phyloP scores from a whole-genome alignment of 1,139 yeast genomes.

The Pichia sp. region DNA sequence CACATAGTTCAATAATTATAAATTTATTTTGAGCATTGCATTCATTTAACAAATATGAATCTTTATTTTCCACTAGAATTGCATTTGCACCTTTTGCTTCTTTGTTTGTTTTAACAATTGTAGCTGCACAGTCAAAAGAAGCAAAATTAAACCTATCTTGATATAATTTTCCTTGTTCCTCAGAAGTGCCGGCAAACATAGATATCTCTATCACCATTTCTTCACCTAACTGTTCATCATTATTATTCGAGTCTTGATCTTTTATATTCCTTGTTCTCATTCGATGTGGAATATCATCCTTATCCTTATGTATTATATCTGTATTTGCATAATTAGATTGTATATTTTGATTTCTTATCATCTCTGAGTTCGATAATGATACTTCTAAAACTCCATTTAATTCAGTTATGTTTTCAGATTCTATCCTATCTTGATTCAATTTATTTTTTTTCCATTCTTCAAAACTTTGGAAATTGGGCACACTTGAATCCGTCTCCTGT shows the following conservation, averaged over 20 bases:
- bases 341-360: no score
- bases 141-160: slow-evolving; percentile 86
- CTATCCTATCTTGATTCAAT: slow-evolving; percentile 31
- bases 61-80: slow-evolving; percentile 75
- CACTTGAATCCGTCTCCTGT: not conserved
- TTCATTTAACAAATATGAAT: slow-evolving; percentile 73
- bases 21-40: slow-evolving; percentile 67
- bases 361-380: no score
- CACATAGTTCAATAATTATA: slow-evolving; percentile 80
- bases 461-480: slow-evolving; percentile 55
- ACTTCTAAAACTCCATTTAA: no score
- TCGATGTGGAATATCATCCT: no score
- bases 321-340: not conserved
- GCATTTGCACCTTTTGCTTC: slow-evolving; percentile 80
- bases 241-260: not conserved
- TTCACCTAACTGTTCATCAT: slow-evolving; percentile 37
- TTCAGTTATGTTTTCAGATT: slow-evolving; percentile 4
- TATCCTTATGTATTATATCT: not conserved
- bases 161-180: slow-evolving; percentile 49
- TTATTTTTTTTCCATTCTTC: slow-evolving; percentile 80
- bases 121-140: slow-evolving; percentile 90
- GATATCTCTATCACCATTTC: slow-evolving; percentile 44
- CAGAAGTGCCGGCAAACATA: slow-evolving; percentile 32
- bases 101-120: slow-evolving; percentile 73
- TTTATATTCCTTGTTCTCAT: not conserved